These are phyloP conservation scores for Dothideomycetes sp. DNA, from an alignment of 2,329 filamentous ascomycete species.

Conservation along the genomic window DNA sequence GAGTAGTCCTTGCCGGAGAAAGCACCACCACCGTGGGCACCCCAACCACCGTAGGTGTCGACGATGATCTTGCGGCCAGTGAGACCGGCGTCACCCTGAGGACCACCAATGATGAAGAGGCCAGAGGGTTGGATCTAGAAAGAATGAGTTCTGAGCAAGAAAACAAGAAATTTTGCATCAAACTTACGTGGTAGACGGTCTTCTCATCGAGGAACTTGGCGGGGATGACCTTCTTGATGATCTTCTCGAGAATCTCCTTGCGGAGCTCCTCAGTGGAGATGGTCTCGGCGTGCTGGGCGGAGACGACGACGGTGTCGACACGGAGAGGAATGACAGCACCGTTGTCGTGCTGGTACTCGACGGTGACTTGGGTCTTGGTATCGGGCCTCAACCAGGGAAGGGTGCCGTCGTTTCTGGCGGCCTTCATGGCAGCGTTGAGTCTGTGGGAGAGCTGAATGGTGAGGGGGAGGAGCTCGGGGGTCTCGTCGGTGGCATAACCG, in stretches of 20 bases:
- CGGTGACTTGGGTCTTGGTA: conserved; percentile 98
- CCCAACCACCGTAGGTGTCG: conserved; percentile 99
- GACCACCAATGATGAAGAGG: conserved; percentile 97
- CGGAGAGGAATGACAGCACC: conserved; percentile 85
- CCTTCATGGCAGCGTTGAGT: conserved; percentile 90
- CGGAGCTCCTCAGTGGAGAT: conserved; percentile 87
- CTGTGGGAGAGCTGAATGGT: conserved; percentile 92
- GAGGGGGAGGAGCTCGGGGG: conserved; percentile 89
- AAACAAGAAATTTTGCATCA: neutral
- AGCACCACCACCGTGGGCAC: conserved; percentile 98
- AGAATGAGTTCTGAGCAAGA: conserved; percentile 2
- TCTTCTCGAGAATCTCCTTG: conserved; percentile 93
- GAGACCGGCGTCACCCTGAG: conserved; percentile 96
- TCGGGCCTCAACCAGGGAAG: conserved; percentile 94
- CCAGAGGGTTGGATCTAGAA: conserved; percentile 84
- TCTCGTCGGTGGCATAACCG: conserved; percentile 98
- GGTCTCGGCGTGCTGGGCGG: conserved; percentile 81
- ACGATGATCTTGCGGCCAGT: conserved; percentile 99
- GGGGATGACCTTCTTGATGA: conserved; percentile 91
- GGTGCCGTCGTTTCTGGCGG: conserved; percentile 74
- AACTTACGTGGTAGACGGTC: conserved; percentile 83
- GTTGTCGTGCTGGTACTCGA: conserved; percentile 96
- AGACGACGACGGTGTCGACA: conserved; percentile 94
- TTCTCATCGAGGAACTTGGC: conserved; percentile 83
- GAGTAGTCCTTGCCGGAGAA: conserved; percentile 99